Evolutionary conservation across 345 rosid species (phyloP).

Genomic region (Eucalyptus regnans): DNA sequence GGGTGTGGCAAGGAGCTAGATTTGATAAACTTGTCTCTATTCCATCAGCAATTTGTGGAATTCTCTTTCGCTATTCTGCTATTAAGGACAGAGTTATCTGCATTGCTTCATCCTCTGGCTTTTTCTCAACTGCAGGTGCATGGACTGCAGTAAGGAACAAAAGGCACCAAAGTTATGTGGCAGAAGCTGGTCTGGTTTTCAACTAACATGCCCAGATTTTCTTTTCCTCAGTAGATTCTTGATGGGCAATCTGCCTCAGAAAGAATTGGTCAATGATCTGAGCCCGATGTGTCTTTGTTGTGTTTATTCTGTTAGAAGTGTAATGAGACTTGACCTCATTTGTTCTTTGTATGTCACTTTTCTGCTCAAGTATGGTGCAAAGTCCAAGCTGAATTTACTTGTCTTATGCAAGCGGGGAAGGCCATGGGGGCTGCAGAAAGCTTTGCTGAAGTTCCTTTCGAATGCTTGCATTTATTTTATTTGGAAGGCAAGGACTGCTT

Average conservation of each 20-base stretch:
- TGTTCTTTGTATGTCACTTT: background rate
- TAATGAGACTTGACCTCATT: background rate
- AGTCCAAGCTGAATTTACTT: background rate
- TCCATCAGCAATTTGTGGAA: background rate
- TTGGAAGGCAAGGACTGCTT: background rate
- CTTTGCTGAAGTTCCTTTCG: background rate
- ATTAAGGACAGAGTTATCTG: too few species aligned
- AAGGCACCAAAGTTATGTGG: too few species aligned
- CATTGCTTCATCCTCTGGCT: too few species aligned
- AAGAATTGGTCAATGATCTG: too few species aligned
- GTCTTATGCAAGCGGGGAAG: background rate
- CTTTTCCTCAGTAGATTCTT: too few species aligned
- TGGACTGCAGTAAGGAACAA: too few species aligned
- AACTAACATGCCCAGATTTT: too few species aligned
- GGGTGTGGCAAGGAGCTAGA: background rate
- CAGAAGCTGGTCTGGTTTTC: too few species aligned
- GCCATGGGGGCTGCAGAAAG: background rate
- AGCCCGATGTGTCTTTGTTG: too few species aligned
- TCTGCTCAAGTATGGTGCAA: background rate
- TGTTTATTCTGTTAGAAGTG: too few species aligned
- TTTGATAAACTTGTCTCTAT: background rate
- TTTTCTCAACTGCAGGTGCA: too few species aligned
- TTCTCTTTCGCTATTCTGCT: background rate
- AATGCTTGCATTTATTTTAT: background rate
- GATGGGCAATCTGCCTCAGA: accelerated